Conservation (phyloP, 1,284 basidiomycete species). For the Papiliotrema terrestris region DNA sequence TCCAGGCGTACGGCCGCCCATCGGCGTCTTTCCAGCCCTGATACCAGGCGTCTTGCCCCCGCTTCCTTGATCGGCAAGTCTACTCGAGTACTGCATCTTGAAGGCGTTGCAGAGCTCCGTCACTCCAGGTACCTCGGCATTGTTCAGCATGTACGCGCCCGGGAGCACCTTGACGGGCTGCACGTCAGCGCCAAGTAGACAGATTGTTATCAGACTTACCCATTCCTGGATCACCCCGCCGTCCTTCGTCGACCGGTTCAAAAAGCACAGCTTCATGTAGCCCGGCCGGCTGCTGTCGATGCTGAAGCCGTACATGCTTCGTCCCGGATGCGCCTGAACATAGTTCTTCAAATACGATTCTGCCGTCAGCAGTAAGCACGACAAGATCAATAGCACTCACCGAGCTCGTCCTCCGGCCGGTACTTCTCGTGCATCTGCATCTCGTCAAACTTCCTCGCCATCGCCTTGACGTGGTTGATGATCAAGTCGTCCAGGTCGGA, state of each 20-base stretch:
- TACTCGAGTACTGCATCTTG: conserved; percentile 67
- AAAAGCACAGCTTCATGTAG: conserved; percentile 89
- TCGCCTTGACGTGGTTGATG: conserved; percentile 94
- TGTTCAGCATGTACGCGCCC: conserved; percentile 83
- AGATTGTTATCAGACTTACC: conserved; percentile 54
- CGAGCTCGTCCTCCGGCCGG: conserved; percentile 83
- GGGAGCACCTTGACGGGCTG: conserved; percentile 85
- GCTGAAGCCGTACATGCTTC: conserved; percentile 94
- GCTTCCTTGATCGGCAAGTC: conserved; percentile 32
- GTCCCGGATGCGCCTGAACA: conserved; percentile 86
- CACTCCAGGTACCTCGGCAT: conserved; percentile 81
- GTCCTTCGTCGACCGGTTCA: conserved; percentile 73
- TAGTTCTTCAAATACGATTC: conserved; percentile 87
- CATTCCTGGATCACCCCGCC: conserved; percentile 67
- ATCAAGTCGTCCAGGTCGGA: conserved; percentile 96
- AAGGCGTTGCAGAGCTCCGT: conserved; percentile 92
- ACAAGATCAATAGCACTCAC: conserved; percentile 55
- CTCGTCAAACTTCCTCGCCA: conserved; percentile 90
- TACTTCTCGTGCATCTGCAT: conserved; percentile 95
- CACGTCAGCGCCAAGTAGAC: background rate
- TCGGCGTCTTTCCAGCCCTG: conserved; percentile 50
- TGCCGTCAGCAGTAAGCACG: conserved; percentile 39
- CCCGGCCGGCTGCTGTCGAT: conserved; percentile 86
- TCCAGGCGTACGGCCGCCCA: conserved; percentile 69
- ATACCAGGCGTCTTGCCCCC: conserved; percentile 74